Evolutionary conservation across 2,329 filamentous ascomycete species (phyloP), one percentile per base, ranked within the genome.

Genomic region (Aspergillus novofumigatus): DNA sequence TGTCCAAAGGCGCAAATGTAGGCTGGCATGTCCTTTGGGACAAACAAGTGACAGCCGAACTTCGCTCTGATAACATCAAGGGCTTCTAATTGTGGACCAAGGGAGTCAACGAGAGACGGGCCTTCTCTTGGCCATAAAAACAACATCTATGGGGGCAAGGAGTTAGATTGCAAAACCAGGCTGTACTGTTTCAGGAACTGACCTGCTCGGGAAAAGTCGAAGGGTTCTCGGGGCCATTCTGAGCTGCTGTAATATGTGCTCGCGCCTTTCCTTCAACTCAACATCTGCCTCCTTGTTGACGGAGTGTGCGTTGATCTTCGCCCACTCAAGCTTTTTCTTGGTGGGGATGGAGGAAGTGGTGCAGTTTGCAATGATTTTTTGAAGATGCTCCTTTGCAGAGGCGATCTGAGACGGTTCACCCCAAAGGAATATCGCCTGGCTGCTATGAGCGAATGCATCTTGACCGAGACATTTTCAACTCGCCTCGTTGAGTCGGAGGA

Each of bases 71-170:
- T 72, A 6, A 65, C 60, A 59, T 82, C 80, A 3, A 82, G 69
- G 4, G 69, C 70, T 61, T 81, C 77, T 8, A 75, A 69, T 38
- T 73, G 71, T 9, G 60, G 54, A 1, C 78, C 79, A 11, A 82
- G 67, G 10, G 73, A 65, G 10, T 76, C 69, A 11, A 72, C 65
- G 2, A 78, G 64, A 0, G 72, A 66, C 38, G 75, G 73, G 5
- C 80, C 77, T 32, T 75, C 67, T 1, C 64, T 59, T 3, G 79
- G 79, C 80, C 79, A 81, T 21, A 76, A 63, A 52, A 80, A 80
- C 1, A 72, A 62, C 14, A 78, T 67, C 66, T 73, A 57, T 20
- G 25, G 28, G 21, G 21, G 20, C 21, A n/a, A 47, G 14, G 32
- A 42, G 29, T 57, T 44, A 59, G 52, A 29, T 21, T 20, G 45